phyloP scores from a whole-genome alignment of 192 early-diverging fungal genomes.

The Paraglomus brasilianum region DNA sequence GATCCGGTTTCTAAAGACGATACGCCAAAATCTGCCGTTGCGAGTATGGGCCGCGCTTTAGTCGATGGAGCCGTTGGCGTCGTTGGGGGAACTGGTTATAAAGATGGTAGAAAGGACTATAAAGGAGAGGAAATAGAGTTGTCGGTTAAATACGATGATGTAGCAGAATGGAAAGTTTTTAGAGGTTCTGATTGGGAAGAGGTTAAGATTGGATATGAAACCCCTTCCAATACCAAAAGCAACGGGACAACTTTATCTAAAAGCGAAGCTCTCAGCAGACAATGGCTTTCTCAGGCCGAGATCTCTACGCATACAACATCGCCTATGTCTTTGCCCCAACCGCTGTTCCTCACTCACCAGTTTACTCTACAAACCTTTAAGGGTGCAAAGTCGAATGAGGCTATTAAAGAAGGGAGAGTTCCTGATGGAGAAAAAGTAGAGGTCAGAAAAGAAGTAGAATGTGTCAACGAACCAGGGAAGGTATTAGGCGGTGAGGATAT shows the following conservation, averaged over 20 bases:
- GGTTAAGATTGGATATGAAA: conserved; percentile 39
- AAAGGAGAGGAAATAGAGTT: conserved; percentile 49
- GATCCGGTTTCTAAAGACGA: neutral
- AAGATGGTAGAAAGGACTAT: conserved; percentile 6
- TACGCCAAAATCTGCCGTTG: conserved; percentile 15
- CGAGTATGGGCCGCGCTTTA: conserved; percentile 25
- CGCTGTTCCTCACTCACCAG: conserved; percentile 51
- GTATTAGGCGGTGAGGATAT: conserved; percentile 19
- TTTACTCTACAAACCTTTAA: conserved; percentile 52
- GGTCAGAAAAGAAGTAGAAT: conserved; percentile 43
- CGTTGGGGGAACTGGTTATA: conserved; percentile 18
- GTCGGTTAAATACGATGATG: conserved; percentile 51
- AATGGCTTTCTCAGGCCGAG: conserved; percentile 53
- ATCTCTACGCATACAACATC: conserved; percentile 47
- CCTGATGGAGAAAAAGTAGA: conserved; percentile 45
- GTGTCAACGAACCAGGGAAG: conserved; percentile 6
- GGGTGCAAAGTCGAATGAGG: conserved; percentile 34
- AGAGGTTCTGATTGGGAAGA: conserved; percentile 47
- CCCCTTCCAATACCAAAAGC: conserved; percentile 10
- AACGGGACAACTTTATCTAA: conserved; percentile 3
- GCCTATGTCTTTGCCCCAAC: conserved; percentile 36
- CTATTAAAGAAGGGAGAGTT: conserved; percentile 37
- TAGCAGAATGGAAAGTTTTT: conserved; percentile 56
- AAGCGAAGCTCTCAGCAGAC: conserved; percentile 20
- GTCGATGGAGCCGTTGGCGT: conserved; percentile 27